Evolutionary conservation across 2,329 filamentous ascomycete species (phyloP).

Genomic region (Ambrosiella beaveri): DNA sequence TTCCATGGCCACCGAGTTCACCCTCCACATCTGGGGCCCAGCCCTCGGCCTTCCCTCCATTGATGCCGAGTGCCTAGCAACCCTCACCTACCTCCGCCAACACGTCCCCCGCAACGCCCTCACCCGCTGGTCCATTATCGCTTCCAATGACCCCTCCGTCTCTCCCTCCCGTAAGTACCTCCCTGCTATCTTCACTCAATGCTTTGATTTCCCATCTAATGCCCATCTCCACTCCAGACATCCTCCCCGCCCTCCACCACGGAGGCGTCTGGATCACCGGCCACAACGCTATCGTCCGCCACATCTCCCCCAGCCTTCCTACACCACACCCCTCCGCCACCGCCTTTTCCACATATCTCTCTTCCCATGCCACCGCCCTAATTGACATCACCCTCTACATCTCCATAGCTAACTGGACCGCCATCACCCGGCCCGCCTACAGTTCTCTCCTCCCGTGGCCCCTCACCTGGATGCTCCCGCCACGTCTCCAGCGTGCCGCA

Average conservation of each 20-base stretch:
- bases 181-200: not conserved
- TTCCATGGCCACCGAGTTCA: conserved; percentile 16
- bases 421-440: conserved; percentile 62
- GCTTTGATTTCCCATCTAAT: not conserved
- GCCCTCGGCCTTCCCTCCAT: conserved; percentile 81
- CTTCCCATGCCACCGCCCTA: conserved; percentile 57
- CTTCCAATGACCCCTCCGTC: conserved; percentile 54
- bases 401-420: conserved; percentile 72
- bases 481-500: conserved; percentile 52
- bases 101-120: conserved; percentile 13
- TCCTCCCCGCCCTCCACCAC: conserved; percentile 38
- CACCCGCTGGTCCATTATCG: conserved; percentile 46
- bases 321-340: conserved; percentile 29
- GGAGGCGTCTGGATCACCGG: conserved; percentile 38
- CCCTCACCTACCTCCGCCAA: conserved; percentile 54
- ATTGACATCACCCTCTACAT: conserved; percentile 80
- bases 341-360: conserved; percentile 51
- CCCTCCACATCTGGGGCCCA: conserved; percentile 80
- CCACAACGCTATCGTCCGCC: conserved; percentile 41
- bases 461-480: conserved; percentile 71
- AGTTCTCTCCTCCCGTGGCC: conserved; percentile 68
- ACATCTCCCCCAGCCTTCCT: conserved; percentile 17
- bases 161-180: conserved; percentile 50
- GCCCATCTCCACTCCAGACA: conserved; percentile 22
- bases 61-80: conserved; percentile 75